Base-by-base conservation (phyloP, 192 early-diverging fungal species). In the Linderina pennispora region DNA sequence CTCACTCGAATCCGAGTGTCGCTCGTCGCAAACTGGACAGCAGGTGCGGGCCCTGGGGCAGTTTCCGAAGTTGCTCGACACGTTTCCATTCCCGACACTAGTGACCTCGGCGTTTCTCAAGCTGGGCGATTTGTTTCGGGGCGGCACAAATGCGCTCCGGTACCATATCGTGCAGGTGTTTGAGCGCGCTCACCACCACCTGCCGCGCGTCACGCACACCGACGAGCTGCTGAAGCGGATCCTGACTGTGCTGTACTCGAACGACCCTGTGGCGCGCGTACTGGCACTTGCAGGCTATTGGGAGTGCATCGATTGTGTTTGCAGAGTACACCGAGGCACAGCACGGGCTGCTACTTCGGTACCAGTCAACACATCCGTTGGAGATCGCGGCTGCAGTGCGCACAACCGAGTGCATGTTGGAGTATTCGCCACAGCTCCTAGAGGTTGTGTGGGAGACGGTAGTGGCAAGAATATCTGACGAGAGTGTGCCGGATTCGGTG, bases 51-150 rank as follows among this genome's bases (percentile, higher is more conserved):
- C 75, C 8, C 43, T 77, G 11, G 65, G 65, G 19, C 60, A 62
- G 45, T 73, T 77, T 15, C 57, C 69, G 38, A 65, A 65, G 50
- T 54, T 77, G 22, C 40, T 77, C 28, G 69, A 72, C 46, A 61
- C 63, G 45, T 77, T 67, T 25, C 75, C 75, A 14, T 77, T 77
- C 19, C 75, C 68, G 14, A 60, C 60, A 11, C 59, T 77, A 15
- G 69, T 77, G 22, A 57, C 57, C 45, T 67, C 75, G 7, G 75
- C 64, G 10, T 73, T 77, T 42, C 53, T 77, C 13, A 77, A 77
- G 40, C 68, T 77, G 2, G 61, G 64, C 24, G 75, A 77, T 26
- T 23, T 77, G 51, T 77, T 77, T 36, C 48, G 69, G 18, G 43
- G 45, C 50, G 59, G 63, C 38, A 36, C 58, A 14, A 73, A 72